Conservation (phyloP, 228 moss, liverwort and hornwort genomes). For the Sphagnum magellanicum region DNA sequence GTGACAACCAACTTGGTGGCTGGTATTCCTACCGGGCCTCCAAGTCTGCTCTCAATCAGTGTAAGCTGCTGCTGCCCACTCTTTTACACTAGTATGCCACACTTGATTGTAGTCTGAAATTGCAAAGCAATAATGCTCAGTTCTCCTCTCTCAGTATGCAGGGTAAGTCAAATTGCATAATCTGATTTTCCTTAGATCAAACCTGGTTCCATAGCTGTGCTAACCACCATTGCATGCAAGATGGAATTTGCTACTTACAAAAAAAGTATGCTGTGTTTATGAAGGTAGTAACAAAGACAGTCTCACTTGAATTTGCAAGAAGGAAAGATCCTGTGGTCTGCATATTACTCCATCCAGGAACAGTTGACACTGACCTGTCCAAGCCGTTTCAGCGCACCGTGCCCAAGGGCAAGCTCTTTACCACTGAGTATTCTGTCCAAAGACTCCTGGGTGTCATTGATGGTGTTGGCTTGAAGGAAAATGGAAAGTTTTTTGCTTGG, state of each 20-base stretch:
- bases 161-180: too few species aligned
- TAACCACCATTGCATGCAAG: too few species aligned
- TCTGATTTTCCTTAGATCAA: too few species aligned
- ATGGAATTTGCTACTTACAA: too few species aligned
- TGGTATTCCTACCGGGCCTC: constrained; percentile 98
- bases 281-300: constrained; percentile 81
- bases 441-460: constrained; percentile 64
- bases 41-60: constrained; percentile 86
- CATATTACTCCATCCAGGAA: constrained; percentile 85
- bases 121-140: too few species aligned
- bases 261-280: too few species aligned
- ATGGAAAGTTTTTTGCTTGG: constrained; percentile 92
- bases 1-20: constrained; percentile 80
- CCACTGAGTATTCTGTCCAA: constrained; percentile 65
- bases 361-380: constrained; percentile 85
- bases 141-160: too few species aligned
- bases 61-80: constrained; percentile 14
- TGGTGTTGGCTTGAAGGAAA: constrained; percentile 43
- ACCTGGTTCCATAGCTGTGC: too few species aligned
- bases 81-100: not conserved
- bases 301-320: constrained; percentile 74
- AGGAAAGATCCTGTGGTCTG: constrained; percentile 73
- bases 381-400: constrained; percentile 93
- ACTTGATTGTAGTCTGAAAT: not conserved
- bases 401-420: constrained; percentile 77